These are phyloP conservation scores for Solanum ossicruentum DNA, from an alignment of 257 asterid genomes.

Conservation along the genomic window DNA sequence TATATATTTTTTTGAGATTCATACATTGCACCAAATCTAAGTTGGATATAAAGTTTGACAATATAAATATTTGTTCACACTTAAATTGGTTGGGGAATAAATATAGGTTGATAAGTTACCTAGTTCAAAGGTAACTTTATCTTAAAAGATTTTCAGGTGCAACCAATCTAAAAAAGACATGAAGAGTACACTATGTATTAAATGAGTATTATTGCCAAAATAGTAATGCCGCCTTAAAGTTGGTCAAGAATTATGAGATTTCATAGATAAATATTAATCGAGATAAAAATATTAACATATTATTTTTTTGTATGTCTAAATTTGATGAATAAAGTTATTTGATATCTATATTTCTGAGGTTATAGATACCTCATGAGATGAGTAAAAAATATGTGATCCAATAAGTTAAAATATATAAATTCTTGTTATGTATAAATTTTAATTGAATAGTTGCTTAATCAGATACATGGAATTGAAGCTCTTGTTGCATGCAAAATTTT, in stretches of 20 bases:
- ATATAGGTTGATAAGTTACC: background rate
- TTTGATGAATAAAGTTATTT: background rate
- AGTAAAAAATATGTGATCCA: too few relatives aligned
- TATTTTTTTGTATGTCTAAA: background rate
- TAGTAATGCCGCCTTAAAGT: background rate
- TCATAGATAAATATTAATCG: background rate
- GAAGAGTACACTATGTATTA: background rate
- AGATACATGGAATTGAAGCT: too few relatives aligned
- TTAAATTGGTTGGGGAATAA: background rate
- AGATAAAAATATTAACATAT: background rate
- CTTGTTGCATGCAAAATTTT: too few relatives aligned
- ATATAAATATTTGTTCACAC: background rate
- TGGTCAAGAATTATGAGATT: background rate
- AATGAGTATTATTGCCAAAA: background rate
- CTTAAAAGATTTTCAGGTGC: background rate
- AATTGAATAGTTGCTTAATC: too few relatives aligned
- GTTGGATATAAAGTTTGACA: background rate
- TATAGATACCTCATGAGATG: too few relatives aligned
- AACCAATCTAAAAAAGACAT: background rate
- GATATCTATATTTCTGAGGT: too few relatives aligned
- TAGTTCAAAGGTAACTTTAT: background rate
- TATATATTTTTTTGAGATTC: background rate
- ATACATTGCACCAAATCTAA: background rate
- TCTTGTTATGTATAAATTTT: too few relatives aligned
- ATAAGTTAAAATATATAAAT: too few relatives aligned